phyloP scores from a whole-genome alignment of 495 filamentous ascomycete genomes.

The Amorphotheca resinae region DNA sequence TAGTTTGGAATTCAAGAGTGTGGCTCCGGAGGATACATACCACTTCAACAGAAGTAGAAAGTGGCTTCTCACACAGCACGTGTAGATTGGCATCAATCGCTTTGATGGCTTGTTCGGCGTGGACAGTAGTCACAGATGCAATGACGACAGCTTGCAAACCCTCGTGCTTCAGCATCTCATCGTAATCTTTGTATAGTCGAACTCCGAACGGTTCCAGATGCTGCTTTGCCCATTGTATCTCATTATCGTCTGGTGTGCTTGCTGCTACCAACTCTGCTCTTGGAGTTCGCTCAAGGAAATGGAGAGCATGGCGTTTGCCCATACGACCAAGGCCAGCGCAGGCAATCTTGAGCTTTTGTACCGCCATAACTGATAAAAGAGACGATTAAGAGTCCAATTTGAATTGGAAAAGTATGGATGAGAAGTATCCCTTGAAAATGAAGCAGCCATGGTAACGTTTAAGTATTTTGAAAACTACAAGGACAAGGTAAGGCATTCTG shows the following conservation, averaged over 20 bases:
- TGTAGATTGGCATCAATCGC: slow-evolving; percentile 41
- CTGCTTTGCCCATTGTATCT: slow-evolving; percentile 37
- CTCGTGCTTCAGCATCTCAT: slow-evolving; percentile 42
- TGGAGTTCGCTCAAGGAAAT: slow-evolving; percentile 39
- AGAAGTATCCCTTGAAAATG: too few species aligned
- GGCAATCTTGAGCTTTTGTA: slow-evolving; percentile 33
- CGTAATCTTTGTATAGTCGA: slow-evolving; percentile 36
- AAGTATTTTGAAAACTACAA: too few species aligned
- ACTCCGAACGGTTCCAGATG: slow-evolving; percentile 37
- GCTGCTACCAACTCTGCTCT: slow-evolving; percentile 41
- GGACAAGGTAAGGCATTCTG: too few species aligned
- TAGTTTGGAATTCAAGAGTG: neutral
- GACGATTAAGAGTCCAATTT: neutral
- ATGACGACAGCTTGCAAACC: slow-evolving; percentile 42
- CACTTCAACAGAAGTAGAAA: slow-evolving; percentile 37
- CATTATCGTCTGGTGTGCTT: slow-evolving; percentile 34
- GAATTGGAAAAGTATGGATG: neutral
- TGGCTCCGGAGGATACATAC: slow-evolving; percentile 25
- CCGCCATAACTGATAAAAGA: too few species aligned
- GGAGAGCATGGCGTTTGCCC: slow-evolving; percentile 44
- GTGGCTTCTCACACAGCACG: slow-evolving; percentile 44
- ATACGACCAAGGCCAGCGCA: slow-evolving; percentile 45
- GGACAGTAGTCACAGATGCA: slow-evolving; percentile 39
- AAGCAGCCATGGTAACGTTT: too few species aligned
- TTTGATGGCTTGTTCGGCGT: slow-evolving; percentile 43